Evolutionary conservation across 1,284 basidiomycete species (phyloP).

Genomic region (Papiliotrema flavescens): DNA sequence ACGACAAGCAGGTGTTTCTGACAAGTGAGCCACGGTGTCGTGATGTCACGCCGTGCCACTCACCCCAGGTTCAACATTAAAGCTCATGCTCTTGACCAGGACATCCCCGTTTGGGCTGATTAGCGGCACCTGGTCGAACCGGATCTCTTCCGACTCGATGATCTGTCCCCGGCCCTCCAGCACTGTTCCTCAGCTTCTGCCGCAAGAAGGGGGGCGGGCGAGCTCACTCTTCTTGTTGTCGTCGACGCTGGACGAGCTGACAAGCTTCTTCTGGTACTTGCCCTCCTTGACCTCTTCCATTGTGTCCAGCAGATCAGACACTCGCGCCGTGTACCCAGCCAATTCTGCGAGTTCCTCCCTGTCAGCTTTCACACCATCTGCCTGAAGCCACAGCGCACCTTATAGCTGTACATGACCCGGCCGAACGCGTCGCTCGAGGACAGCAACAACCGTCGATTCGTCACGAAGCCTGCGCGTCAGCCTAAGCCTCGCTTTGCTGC

Average conservation of each 20-base stretch:
- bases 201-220: background rate
- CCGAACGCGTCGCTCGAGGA: conserved; percentile 59
- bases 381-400: conserved; percentile 35
- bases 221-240: conserved; percentile 69
- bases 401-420: conserved; percentile 88
- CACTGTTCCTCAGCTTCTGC: conserved; percentile 54
- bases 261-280: conserved; percentile 82
- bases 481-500: background rate
- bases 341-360: conserved; percentile 80
- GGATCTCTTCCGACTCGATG: conserved; percentile 74
- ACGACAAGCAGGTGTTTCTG: conserved; percentile 87
- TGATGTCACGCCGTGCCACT: conserved; percentile 36
- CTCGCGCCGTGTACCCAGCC: conserved; percentile 90
- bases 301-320: conserved; percentile 82
- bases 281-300: conserved; percentile 84
- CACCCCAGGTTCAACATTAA: conserved; percentile 85
- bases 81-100: conserved; percentile 76
- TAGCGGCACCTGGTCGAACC: conserved; percentile 89
- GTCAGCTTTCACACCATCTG: no score
- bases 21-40: background rate
- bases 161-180: conserved; percentile 74
- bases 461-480: conserved; percentile 69
- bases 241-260: conserved; percentile 69
- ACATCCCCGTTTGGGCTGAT: conserved; percentile 95
- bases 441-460: conserved; percentile 83